These are phyloP conservation scores for Ophiocordyceps camponoti-floridani DNA, from an alignment of 2,329 filamentous ascomycete genomes.

Conservation along the genomic window DNA sequence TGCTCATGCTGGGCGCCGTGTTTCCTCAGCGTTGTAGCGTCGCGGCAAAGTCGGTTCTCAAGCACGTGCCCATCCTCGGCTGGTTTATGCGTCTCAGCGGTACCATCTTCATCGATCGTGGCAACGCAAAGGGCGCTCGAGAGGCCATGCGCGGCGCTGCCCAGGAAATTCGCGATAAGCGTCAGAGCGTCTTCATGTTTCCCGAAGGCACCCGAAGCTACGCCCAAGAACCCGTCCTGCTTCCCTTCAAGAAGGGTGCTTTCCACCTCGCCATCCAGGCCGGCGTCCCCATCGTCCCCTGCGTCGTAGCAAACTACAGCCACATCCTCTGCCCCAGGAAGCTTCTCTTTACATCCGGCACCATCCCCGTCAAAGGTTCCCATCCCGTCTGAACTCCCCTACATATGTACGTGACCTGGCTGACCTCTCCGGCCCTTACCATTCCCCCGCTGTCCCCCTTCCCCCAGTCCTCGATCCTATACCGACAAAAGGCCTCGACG, in stretches of 20 bases:
- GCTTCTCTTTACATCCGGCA: slow-evolving; percentile 47
- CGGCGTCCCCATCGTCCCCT: slow-evolving; percentile 78
- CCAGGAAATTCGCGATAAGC: slow-evolving; percentile 52
- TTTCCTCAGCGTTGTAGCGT: slow-evolving; percentile 88
- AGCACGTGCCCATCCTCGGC: slow-evolving; percentile 65
- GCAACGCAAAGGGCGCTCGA: slow-evolving; percentile 65
- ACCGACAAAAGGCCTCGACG: slow-evolving; percentile 50
- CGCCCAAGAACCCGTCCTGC: slow-evolving; percentile 56
- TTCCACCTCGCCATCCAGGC: slow-evolving; percentile 94
- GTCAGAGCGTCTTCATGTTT: slow-evolving; percentile 71
- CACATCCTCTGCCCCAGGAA: slow-evolving; percentile 49
- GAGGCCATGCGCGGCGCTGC: slow-evolving; percentile 75
- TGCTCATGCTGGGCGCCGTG: slow-evolving; percentile 73
- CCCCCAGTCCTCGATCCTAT: slow-evolving; percentile 60
- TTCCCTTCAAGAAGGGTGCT: slow-evolving; percentile 98
- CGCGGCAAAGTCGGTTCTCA: slow-evolving; percentile 76
- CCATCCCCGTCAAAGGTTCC: slow-evolving; percentile 53
- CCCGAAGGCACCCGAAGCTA: slow-evolving; percentile 90
- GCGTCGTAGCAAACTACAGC: slow-evolving; percentile 66
- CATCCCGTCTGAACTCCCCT: neutral
- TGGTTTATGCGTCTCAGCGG: slow-evolving; percentile 88
- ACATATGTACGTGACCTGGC: neutral
- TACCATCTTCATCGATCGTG: slow-evolving; percentile 88
- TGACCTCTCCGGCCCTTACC: neutral
- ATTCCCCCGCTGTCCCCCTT: neutral